Percentiles rank a stretch among this genome's conserved stretches.
Evolutionary conservation across 2,329 filamentous ascomycete genomes (phyloP).

Genomic region (Xylariaceae sp.): DNA sequence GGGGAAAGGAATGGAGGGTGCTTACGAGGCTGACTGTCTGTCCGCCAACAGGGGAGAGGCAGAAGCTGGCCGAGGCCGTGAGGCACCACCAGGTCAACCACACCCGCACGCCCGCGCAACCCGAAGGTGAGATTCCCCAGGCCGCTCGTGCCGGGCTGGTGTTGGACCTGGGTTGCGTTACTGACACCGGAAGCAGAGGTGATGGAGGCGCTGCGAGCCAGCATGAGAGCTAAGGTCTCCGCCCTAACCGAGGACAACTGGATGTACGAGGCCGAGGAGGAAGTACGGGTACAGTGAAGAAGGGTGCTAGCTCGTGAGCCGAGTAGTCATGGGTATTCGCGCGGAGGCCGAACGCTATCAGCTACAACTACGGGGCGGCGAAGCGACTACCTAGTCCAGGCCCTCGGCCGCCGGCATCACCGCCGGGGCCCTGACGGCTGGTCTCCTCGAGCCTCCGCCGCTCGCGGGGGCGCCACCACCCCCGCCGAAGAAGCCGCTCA

Average conservation of each 20-base stretch:
- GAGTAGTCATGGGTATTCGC: slow-evolving; percentile 2
- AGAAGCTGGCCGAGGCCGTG: slow-evolving; percentile 53
- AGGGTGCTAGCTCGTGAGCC: slow-evolving; percentile 2
- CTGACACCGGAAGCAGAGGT: slow-evolving; percentile 42
- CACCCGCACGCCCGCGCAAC: slow-evolving; percentile 50
- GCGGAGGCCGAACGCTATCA: too few species aligned
- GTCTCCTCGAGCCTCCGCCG: slow-evolving; percentile 27
- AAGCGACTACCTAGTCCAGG: slow-evolving; percentile 39
- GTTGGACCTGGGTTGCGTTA: too few species aligned
- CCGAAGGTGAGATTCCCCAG: slow-evolving; percentile 47
- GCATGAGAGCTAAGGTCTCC: slow-evolving; percentile 63
- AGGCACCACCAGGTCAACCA: slow-evolving; percentile 52
- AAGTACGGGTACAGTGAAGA: slow-evolving; percentile 27
- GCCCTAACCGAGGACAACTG: slow-evolving; percentile 76
- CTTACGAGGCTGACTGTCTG: too few species aligned
- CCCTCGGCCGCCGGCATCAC: slow-evolving; percentile 49
- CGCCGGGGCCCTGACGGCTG: slow-evolving; percentile 37
- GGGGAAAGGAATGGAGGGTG: neutral
- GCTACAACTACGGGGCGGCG: too few species aligned
- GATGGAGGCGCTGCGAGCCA: slow-evolving; percentile 60
- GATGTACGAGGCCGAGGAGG: slow-evolving; percentile 74
- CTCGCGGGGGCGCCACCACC: slow-evolving; percentile 45
- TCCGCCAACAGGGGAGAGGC: slow-evolving; percentile 48
- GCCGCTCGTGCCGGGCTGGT: too few species aligned
- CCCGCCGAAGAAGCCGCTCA: slow-evolving; percentile 88